Evolutionary conservation across 192 early-diverging fungal species (phyloP), one percentile per base, ranked within the genome.

Genomic region (Jimgerdemannia lactiflua): DNA sequence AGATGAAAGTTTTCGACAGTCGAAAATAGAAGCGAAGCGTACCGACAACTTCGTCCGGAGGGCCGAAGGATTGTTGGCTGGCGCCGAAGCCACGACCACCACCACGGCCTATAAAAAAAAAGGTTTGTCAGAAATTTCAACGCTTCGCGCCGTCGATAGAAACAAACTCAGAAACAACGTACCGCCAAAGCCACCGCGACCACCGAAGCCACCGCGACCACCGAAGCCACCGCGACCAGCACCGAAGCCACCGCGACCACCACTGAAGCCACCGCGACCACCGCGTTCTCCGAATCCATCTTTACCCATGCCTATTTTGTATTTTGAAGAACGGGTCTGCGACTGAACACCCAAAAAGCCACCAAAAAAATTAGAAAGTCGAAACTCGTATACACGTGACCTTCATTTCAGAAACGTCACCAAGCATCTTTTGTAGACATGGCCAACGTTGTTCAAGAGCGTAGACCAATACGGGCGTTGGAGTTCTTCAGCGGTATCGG

Each of bases 401-500:
- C 29, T 29, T 29, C 1, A 29, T 29, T 29, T 29, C 29, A 29
- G 29, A 29, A 29, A 29, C 29, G 29, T 29, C 29, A 29, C 29
- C 29, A 29, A 29, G 29, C 29, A 29, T 29, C 29, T 29, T 29
- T 29, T 29, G 29, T 1, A 29, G 29, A 29, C 29, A 29, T 29
- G 29, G 29, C 29, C 29, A 29, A 29, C 0, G 29, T 29, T 1
- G 29, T 29, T 29, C 29, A 29, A 29, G 29, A 29, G 29, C 29
- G 29, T 59, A 59, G 14, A 66, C 11, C 49, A 63, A 82, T 89
- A 42, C 70, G 75, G 70, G 90, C 89, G 29, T 73, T 92, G 14
- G 91, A 92, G 71, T 92, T 92, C 78, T 92, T 92, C 73, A 87
- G 83, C 39, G 91, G 91, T 17, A 89, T 92, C 54, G 91, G 91